Conservation (phyloP, 2,329 filamentous ascomycete genomes). For the Hypoxylon sp. region DNA sequence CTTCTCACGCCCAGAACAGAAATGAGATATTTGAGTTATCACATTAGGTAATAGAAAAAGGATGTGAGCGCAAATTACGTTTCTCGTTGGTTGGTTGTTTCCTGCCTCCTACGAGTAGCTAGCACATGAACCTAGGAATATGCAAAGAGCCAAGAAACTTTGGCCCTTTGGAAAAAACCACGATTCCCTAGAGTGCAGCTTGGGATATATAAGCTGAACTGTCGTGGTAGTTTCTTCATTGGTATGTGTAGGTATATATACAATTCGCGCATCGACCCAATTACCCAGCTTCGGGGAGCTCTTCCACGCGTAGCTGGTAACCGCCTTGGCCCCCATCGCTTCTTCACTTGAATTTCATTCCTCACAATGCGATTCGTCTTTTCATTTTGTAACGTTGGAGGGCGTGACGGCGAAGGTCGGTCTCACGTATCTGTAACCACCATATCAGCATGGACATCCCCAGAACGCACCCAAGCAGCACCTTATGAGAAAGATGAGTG, state of each 20-base stretch:
- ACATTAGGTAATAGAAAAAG: too few species aligned
- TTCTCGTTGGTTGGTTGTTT: too few species aligned
- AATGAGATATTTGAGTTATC: too few species aligned
- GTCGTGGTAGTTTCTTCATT: conserved; percentile 13
- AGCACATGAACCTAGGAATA: neutral
- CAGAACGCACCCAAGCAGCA: neutral
- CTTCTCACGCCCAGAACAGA: too few species aligned
- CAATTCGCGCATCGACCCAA: conserved; percentile 7
- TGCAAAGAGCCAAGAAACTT: neutral
- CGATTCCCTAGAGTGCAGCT: neutral
- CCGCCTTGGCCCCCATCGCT: neutral
- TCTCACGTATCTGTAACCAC: conserved; percentile 75
- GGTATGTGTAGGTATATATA: conserved; percentile 17
- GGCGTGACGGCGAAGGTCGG: conserved; percentile 83
- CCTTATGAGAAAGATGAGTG: conserved; percentile 1
- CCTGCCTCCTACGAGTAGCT: neutral
- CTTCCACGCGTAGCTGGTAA: conserved; percentile 33
- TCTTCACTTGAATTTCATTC: neutral
- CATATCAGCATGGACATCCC: conserved; percentile 25
- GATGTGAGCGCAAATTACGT: too few species aligned
- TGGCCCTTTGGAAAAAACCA: neutral
- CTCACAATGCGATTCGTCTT: neutral
- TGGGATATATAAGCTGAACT: neutral
- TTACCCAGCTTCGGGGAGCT: conserved; percentile 26
- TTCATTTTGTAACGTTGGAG: conserved; percentile 70